Evolutionary conservation across 495 filamentous ascomycete species (phyloP).

Genomic region (Wilcoxina mikolae): DNA sequence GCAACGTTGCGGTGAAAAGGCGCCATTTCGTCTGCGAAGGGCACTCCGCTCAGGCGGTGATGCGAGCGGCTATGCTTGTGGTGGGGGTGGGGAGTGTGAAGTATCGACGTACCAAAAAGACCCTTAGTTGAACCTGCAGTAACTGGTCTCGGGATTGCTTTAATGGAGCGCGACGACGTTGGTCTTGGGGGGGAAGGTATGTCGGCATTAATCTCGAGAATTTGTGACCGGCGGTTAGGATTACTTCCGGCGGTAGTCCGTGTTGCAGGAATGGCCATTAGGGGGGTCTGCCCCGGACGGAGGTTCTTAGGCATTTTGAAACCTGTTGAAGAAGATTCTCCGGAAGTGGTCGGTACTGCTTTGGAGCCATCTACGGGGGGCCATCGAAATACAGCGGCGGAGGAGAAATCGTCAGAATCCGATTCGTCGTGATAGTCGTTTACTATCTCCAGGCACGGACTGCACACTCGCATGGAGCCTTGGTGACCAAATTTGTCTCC

Average conservation of each 20-base stretch:
- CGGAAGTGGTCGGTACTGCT: conserved; percentile 9
- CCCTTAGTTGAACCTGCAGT: conserved; percentile 37
- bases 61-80: conserved; percentile 57
- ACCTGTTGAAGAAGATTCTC: conserved; percentile 18
- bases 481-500: conserved; percentile 77
- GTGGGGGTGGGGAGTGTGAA: conserved; percentile 56
- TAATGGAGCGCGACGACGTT: conserved; percentile 86
- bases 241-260: conserved; percentile 61
- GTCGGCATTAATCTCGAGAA: conserved; percentile 78
- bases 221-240: conserved; percentile 64
- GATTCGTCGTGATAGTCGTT: conserved; percentile 80
- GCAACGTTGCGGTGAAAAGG: conserved; percentile 67
- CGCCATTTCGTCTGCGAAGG: conserved; percentile 49
- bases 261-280: conserved; percentile 79
- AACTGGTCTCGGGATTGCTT: conserved; percentile 56
- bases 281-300: conserved; percentile 33
- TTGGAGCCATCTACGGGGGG: conserved; percentile 1
- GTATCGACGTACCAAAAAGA: not conserved
- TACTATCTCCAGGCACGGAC: conserved; percentile 84
- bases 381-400: conserved; percentile 34
- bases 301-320: conserved; percentile 23
- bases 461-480: conserved; percentile 78
- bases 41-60: conserved; percentile 41
- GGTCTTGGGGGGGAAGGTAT: conserved; percentile 58
- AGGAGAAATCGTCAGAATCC: conserved; percentile 55